A percentile compares a stretch with the other conserved stretches of the same genome.
phyloP scores from a whole-genome alignment of 331 rosid species.

The Cucumis variabilis region DNA sequence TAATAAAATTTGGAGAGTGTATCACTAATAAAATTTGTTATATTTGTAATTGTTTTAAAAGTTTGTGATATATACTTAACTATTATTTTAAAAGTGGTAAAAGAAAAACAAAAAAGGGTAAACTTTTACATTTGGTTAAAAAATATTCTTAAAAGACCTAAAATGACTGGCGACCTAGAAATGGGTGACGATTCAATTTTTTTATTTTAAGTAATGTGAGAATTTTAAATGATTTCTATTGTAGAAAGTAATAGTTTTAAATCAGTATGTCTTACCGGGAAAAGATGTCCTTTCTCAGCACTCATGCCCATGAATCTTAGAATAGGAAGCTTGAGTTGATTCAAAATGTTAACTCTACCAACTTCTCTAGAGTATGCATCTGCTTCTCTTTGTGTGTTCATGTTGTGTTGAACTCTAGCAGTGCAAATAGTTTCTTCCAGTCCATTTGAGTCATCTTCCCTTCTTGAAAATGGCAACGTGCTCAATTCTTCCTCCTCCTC shows the following conservation, averaged over 20 bases:
- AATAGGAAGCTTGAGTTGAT: conserved; percentile 51
- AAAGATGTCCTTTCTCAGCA: conserved; percentile 59
- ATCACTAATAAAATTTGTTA: too few species aligned
- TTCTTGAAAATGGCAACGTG: neutral
- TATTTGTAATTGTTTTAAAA: too few species aligned
- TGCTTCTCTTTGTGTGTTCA: conserved; percentile 36
- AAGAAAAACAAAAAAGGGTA: too few species aligned
- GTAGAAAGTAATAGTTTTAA: too few species aligned
- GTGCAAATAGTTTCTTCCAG: conserved; percentile 52
- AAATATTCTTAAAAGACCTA: too few species aligned
- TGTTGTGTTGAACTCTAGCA: conserved; percentile 46
- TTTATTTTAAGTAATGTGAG: neutral
- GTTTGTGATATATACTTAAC: too few species aligned
- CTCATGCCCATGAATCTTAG: conserved; percentile 43
- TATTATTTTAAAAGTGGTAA: too few species aligned
- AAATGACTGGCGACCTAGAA: too few species aligned
- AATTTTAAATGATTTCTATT: neutral
- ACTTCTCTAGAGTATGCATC: conserved; percentile 47
- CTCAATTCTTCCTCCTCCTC: conserved; percentile 29
- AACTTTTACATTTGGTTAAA: too few species aligned
- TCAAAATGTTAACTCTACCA: conserved; percentile 51
- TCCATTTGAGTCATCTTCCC: conserved; percentile 34
- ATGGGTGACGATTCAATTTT: too few species aligned
- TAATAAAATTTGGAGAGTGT: too few species aligned
- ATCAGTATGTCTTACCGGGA: conserved; percentile 36